phyloP scores from a whole-genome alignment of 108 stramenopile species.

The Stephanodiscus triporus region DNA sequence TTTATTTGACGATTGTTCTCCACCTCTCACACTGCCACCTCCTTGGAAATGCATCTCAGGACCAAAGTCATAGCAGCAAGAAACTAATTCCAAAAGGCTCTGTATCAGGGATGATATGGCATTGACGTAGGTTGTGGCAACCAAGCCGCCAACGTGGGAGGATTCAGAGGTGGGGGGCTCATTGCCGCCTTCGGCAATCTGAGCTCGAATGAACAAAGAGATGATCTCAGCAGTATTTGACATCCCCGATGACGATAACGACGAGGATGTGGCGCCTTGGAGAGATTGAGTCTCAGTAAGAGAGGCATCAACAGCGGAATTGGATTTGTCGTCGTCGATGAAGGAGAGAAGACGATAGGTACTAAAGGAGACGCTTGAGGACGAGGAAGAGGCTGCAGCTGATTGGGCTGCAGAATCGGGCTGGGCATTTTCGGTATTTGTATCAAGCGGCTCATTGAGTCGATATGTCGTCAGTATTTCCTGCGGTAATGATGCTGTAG shows the following conservation, averaged over 20 bases:
- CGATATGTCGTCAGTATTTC: conserved; percentile 16
- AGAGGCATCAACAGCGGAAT: not conserved
- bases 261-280: not conserved
- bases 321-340: not conserved
- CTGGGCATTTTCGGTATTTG: not conserved
- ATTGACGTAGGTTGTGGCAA: not conserved
- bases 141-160: not conserved
- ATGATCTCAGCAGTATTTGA: conserved; percentile 28
- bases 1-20: not conserved
- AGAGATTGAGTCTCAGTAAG: not conserved
- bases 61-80: conserved; percentile 35
- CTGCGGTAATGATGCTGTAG: not conserved
- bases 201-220: conserved; percentile 42
- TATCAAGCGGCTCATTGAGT: conserved; percentile 27
- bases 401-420: not conserved
- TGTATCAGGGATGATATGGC: conserved; percentile 29
- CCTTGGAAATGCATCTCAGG: conserved; percentile 6
- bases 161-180: not conserved
- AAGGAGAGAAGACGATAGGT: conserved; percentile 9
- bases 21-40: not conserved
- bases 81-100: conserved; percentile 29
- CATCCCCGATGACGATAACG: not conserved
- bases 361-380: not conserved
- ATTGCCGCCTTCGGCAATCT: conserved; percentile 3
- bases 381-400: not conserved